phyloP scores from a whole-genome alignment of 2,329 filamentous ascomycete species.

The Fusarium luffae region DNA sequence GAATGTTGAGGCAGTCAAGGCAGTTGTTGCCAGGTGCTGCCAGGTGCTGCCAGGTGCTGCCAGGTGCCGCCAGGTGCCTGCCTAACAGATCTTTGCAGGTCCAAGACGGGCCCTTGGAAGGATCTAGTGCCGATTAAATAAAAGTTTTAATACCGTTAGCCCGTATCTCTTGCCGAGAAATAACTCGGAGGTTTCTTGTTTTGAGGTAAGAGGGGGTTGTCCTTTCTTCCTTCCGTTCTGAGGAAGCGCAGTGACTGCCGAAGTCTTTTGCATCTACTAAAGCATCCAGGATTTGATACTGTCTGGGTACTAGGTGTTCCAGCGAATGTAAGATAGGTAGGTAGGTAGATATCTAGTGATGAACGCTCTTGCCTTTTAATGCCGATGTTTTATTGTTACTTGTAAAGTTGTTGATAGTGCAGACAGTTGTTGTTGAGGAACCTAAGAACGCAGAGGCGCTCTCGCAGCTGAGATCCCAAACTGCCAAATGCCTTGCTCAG shows the following conservation, averaged over 20 bases:
- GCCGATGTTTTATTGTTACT: background rate
- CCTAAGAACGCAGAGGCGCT: background rate
- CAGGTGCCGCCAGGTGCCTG: background rate
- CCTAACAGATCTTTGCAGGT: slow-evolving; percentile 1
- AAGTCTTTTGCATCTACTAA: background rate
- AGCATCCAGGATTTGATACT: background rate
- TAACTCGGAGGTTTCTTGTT: background rate
- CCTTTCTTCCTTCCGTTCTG: background rate
- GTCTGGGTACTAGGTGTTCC: background rate
- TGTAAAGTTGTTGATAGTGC: background rate
- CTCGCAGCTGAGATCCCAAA: background rate
- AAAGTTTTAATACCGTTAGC: background rate
- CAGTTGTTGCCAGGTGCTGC: background rate
- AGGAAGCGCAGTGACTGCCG: background rate
- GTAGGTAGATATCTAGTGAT: background rate
- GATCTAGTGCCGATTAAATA: background rate
- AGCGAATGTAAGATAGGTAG: background rate
- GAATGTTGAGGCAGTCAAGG: background rate
- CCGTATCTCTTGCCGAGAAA: no score
- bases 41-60: background rate
- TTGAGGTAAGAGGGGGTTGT: background rate
- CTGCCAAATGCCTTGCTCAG: background rate
- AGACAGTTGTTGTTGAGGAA: background rate
- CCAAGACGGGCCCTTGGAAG: background rate
- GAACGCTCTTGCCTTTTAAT: background rate